Conservation (phyloP, 805 yeast genomes). For the Spathaspora sp. region DNA sequence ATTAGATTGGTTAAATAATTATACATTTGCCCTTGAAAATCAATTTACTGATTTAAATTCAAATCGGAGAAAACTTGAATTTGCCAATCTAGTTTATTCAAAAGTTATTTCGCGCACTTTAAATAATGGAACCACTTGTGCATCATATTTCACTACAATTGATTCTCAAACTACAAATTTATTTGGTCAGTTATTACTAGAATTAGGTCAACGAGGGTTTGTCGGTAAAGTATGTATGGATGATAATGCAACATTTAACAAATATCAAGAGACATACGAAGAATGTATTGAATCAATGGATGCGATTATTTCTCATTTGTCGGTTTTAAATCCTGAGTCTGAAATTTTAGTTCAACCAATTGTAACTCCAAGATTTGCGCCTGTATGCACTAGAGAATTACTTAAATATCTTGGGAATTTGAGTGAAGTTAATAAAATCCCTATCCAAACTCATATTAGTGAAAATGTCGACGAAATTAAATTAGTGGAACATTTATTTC, state of each 20-base stretch:
- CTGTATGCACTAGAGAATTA: conserved; percentile 67
- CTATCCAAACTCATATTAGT: conserved; percentile 87
- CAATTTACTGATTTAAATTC: conserved; percentile 35
- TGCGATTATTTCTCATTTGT: conserved; percentile 55
- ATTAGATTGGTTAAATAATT: conserved; percentile 82
- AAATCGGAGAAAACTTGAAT: conserved; percentile 29
- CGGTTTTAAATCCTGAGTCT: conserved; percentile 47
- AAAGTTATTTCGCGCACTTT: conserved; percentile 70
- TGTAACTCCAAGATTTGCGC: conserved; percentile 92
- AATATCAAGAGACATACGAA: conserved; percentile 59
- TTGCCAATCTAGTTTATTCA: conserved; percentile 62
- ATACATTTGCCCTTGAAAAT: conserved; percentile 88
- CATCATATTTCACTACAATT: conserved; percentile 87
- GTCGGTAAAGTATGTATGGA: conserved; percentile 96
- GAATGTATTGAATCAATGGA: conserved; percentile 53
- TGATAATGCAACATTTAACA: conserved; percentile 60
- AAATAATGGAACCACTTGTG: conserved; percentile 83
- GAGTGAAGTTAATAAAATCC: conserved; percentile 46
- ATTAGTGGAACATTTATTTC: conserved; percentile 71
- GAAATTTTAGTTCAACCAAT: conserved; percentile 62
- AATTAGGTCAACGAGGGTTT: conserved; percentile 78
- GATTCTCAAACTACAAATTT: conserved; percentile 72
- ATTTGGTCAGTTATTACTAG: conserved; percentile 67
- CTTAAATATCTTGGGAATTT: conserved; percentile 62
- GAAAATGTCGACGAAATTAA: conserved; percentile 76